phyloP scores from a whole-genome alignment of 371 early-diverging fungal species.

The Mucor mucedo region DNA sequence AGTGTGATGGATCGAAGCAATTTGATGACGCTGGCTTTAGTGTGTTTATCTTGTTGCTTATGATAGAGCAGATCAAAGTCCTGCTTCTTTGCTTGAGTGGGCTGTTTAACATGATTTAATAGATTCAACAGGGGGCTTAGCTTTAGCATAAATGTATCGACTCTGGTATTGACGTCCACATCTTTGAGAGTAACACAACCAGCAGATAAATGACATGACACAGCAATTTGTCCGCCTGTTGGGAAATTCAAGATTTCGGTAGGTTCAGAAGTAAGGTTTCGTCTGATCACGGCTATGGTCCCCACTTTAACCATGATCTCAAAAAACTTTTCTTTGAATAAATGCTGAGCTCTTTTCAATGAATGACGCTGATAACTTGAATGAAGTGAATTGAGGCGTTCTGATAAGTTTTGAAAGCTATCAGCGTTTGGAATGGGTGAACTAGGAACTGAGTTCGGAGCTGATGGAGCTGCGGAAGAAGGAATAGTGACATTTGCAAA shows the following conservation, averaged over 20 bases:
- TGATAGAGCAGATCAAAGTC: background rate
- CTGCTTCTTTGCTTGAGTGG: background rate
- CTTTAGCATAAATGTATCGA: conserved; percentile 10
- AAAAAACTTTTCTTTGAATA: conserved; percentile 55
- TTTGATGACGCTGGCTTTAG: conserved; percentile 10
- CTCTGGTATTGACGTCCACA: conserved; percentile 33
- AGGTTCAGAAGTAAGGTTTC: background rate
- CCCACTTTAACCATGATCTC: conserved; percentile 48
- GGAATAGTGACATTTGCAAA: conserved; percentile 35
- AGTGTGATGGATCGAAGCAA: conserved; percentile 27
- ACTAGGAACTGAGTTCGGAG: conserved; percentile 16
- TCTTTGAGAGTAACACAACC: conserved; percentile 53
- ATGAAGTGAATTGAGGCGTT: conserved; percentile 21
- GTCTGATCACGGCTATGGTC: conserved; percentile 17
- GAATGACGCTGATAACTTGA: conserved; percentile 51
- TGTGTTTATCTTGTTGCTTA: conserved; percentile 1
- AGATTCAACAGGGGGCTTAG: conserved; percentile 9
- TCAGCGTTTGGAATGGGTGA: background rate
- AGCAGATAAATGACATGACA: conserved; percentile 56
- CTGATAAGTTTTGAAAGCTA: background rate
- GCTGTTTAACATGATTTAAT: conserved; percentile 6
- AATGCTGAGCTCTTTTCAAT: conserved; percentile 47
- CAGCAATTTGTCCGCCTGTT: conserved; percentile 34
- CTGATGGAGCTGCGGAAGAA: background rate
- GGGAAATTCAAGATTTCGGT: conserved; percentile 37